Percentiles rank a stretch among this genome's conserved stretches.
Conservation (phyloP, 1,284 basidiomycete genomes). For the Agaricales sp. region DNA sequence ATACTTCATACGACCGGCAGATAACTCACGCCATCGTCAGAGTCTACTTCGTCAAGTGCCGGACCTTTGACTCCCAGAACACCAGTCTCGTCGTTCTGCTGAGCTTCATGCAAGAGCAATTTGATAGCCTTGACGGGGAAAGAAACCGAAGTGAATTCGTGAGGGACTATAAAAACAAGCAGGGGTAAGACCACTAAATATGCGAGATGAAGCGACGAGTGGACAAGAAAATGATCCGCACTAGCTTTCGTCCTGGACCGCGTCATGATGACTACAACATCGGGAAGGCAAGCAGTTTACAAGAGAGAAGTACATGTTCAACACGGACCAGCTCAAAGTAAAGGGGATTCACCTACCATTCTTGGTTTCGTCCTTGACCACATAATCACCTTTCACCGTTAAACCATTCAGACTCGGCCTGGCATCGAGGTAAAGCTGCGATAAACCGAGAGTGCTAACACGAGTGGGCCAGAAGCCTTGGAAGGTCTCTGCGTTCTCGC, state of each 20-base stretch:
- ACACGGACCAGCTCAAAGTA: slow-evolving; percentile 9
- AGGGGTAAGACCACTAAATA: slow-evolving; percentile 6
- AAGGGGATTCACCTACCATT: slow-evolving; percentile 49
- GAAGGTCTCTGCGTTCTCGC: slow-evolving; percentile 88
- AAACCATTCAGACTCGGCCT: slow-evolving; percentile 56
- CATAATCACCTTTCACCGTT: slow-evolving; percentile 86
- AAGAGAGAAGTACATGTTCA: too few species aligned
- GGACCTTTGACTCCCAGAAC: slow-evolving; percentile 40
- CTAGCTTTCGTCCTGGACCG: slow-evolving; percentile 82
- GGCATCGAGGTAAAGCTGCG: slow-evolving; percentile 63
- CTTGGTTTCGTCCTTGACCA: slow-evolving; percentile 70
- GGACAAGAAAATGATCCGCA: slow-evolving; percentile 29
- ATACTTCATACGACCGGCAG: slow-evolving; percentile 5
- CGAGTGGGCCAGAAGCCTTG: slow-evolving; percentile 90
- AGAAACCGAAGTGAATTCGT: slow-evolving; percentile 75
- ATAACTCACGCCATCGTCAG: slow-evolving; percentile 66
- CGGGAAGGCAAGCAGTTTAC: slow-evolving; percentile 10
- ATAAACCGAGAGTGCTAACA: slow-evolving; percentile 76
- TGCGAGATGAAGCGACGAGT: background rate
- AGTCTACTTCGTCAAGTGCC: slow-evolving; percentile 39
- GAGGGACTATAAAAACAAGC: slow-evolving; percentile 47
- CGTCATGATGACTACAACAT: slow-evolving; percentile 80
- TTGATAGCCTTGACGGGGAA: slow-evolving; percentile 93
- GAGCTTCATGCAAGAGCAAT: slow-evolving; percentile 76
- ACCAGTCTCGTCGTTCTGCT: slow-evolving; percentile 58